Evolutionary conservation across 1,284 basidiomycete species (phyloP), one percentile per base, ranked within the genome.

Genomic region (Meripilus lineatus): DNA sequence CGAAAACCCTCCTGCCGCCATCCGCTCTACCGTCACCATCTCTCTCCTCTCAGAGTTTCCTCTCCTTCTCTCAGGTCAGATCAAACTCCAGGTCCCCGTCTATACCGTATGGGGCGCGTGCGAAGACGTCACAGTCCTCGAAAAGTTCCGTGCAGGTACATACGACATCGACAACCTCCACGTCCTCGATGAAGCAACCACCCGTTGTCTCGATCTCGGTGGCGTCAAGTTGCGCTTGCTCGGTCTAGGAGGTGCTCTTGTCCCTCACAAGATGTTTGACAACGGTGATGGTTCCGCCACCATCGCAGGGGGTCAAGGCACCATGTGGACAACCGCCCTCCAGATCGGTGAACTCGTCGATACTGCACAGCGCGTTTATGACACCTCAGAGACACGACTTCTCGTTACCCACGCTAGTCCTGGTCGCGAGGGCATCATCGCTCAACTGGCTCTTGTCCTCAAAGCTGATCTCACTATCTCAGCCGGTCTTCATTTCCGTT

Each of bases 321-420:
- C 94, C 18, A 97, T 98, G 87, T 99, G 96, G 96, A 92, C 93
- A 0, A 99, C 95, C 0, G 89, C 93, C 4, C 77, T 99, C 21
- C 96, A 99, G 66, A 89, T 99, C 34, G 96, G 96, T 50, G 95
- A 99, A 66, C 83, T 99, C 34, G 85, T 99, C 45, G 96, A 99
- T 66, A 98, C 93, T 1, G 93, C 95, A 2, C 92, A 97, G 63
- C 82, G 93, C 51, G 91, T 93, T 38, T 94, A 83, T 61, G 95
- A 99, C 63, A 81, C 84, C 10, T 79, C 89, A 22, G 96, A 99
- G 67, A 98, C 94, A 33, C 88, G 96, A 55, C 69, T 99, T 14
- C 81, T 99, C 45, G 74, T 99, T 58, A 90, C 92, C 0, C 94
- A 99, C 58, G 89, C 93, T 32, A 89, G 89, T 39, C 89, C 94